Evolutionary conservation across 2,329 filamentous ascomycete genomes (phyloP).

Genomic region (Beauveria rudraprayagi): DNA sequence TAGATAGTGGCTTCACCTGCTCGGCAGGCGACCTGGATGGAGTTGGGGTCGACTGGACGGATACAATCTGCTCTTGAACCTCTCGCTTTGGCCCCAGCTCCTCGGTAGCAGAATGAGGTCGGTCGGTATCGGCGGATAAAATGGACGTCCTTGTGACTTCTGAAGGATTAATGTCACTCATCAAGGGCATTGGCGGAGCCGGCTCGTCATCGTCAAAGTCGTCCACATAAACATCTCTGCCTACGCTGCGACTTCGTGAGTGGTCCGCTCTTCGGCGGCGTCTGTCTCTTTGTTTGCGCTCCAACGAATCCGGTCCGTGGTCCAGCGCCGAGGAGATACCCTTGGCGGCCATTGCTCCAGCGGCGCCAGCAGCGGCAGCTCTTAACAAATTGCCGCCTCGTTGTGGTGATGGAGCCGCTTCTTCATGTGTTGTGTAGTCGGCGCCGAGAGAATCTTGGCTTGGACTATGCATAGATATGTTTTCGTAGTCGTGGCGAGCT

Average conservation of each 20-base stretch:
- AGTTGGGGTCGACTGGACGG: slow-evolving; percentile 55
- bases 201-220: slow-evolving; percentile 45
- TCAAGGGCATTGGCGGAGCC: slow-evolving; percentile 75
- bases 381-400: slow-evolving; percentile 37
- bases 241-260: slow-evolving; percentile 35
- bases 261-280: slow-evolving; percentile 45
- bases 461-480: slow-evolving; percentile 39
- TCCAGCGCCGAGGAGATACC: slow-evolving; percentile 27
- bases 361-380: slow-evolving; percentile 37
- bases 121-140: slow-evolving; percentile 69
- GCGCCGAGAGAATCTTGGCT: slow-evolving; percentile 40
- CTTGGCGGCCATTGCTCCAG: slow-evolving; percentile 28
- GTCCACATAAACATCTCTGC: slow-evolving; percentile 37
- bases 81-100: slow-evolving; percentile 55
- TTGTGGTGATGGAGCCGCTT: slow-evolving; percentile 37
- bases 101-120: slow-evolving; percentile 60
- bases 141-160: slow-evolving; percentile 85
- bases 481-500: slow-evolving; percentile 46
- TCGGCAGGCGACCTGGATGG: slow-evolving; percentile 47
- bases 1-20: slow-evolving; percentile 55
- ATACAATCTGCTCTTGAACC: slow-evolving; percentile 51
- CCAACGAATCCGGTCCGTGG: slow-evolving; percentile 36
- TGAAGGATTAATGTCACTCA: slow-evolving; percentile 77
- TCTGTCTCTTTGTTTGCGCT: slow-evolving; percentile 43
- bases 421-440: slow-evolving; percentile 23